Percentiles rank a stretch among this genome's conserved stretches.
These are phyloP conservation scores for Serendipita sp. DNA, from an alignment of 768 basidiomycete species.

Conservation along the genomic window DNA sequence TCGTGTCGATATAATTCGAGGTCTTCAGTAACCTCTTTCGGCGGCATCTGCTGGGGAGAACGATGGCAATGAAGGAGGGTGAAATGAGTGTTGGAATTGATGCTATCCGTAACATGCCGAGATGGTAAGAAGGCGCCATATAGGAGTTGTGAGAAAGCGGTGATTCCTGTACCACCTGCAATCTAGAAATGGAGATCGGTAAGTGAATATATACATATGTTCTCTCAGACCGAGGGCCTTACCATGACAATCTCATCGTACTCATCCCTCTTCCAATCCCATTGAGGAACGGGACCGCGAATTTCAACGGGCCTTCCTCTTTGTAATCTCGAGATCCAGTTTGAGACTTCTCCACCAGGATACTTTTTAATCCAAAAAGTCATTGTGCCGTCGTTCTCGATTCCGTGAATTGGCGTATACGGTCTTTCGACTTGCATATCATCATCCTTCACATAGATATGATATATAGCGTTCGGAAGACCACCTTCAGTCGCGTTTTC, in stretches of 20 bases:
- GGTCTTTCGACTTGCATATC: slow-evolving; percentile 80
- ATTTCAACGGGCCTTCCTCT: slow-evolving; percentile 57
- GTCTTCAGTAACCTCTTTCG: slow-evolving; percentile 40
- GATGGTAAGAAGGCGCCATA: slow-evolving; percentile 31
- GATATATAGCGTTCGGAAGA: slow-evolving; percentile 38
- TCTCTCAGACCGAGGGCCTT: background rate
- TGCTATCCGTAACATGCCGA: slow-evolving; percentile 10
- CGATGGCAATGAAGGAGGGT: slow-evolving; percentile 61
- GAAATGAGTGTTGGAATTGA: slow-evolving; percentile 33
- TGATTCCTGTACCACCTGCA: slow-evolving; percentile 77
- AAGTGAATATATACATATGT: background rate
- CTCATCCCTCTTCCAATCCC: slow-evolving; percentile 34
- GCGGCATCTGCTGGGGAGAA: slow-evolving; percentile 49
- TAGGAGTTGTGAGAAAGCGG: slow-evolving; percentile 70
- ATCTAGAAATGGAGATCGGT: slow-evolving; percentile 34
- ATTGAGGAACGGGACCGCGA: slow-evolving; percentile 60
- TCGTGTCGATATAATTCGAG: slow-evolving; percentile 32
- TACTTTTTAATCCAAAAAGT: slow-evolving; percentile 73
- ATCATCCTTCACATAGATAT: slow-evolving; percentile 69
- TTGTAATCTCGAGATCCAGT: slow-evolving; percentile 62
- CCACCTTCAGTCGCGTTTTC: no score
- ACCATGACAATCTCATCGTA: slow-evolving; percentile 80
- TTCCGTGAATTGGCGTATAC: slow-evolving; percentile 65
- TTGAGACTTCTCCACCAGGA: slow-evolving; percentile 62
- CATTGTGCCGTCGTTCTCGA: slow-evolving; percentile 44